Evolutionary conservation across 495 filamentous ascomycete genomes (phyloP), one percentile per base, ranked within the genome.

Genomic region (Aspergillus conjunctus): DNA sequence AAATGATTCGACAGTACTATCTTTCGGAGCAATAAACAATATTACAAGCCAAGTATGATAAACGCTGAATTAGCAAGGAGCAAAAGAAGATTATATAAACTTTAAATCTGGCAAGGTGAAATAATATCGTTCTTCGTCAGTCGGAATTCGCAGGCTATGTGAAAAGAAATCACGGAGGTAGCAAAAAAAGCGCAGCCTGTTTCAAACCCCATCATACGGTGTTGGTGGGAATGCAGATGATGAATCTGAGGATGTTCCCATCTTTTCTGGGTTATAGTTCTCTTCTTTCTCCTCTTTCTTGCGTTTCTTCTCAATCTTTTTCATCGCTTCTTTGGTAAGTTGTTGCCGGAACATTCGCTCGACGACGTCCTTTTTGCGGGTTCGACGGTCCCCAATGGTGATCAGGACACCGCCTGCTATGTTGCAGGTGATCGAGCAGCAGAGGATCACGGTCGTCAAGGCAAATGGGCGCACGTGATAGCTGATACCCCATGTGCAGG

Each of bases 301-400:
- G 64, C 81, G 84, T 51, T 81, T 77, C 74, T 87, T 89, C 72
- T 84, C 77, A 50, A 91, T 81, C 69, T 87, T 87, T 60, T 85
- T 80, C 74, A 93, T 89, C 0, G 87, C 89, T 66, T 90, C 83
- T 34, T 80, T 76, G 3, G 90, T 93, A 51, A 92, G 73, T 51
- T 90, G 82, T 71, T 92, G 89, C 12, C 87, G 81, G 65, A 85
- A 82, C 66, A 92, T 81, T 30, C 85, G 82, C 68, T 92, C 88
- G 0, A 91, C 73, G 1, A 93, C 87, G 51, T 93, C 89, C 82
- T 90, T 91, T 81, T 93, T 93, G 22, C 90, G 82, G 0, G 88
- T 88, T 30, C 80, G 78, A 4, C 84, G 80, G 62, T 91, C 88
- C 7, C 90, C 90, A 32, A 92, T 79, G 58, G 77, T 81, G 66